Conservation (phyloP, 2,329 filamentous ascomycete species). For the Lasiodiplodia theobromae region DNA sequence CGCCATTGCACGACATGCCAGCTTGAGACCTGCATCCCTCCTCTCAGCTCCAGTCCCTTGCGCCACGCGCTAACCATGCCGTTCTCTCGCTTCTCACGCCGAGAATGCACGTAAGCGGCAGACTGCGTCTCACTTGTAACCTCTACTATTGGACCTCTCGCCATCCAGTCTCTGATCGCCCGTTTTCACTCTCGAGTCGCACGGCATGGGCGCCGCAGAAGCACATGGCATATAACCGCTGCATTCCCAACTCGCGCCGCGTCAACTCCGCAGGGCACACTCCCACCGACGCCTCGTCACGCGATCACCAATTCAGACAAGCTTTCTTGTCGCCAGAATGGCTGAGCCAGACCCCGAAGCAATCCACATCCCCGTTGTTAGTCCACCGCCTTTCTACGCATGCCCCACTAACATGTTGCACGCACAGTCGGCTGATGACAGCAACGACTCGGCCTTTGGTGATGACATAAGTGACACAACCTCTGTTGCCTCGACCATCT, state of each 20-base stretch:
- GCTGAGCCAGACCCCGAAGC: not conserved
- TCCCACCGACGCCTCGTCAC: not conserved
- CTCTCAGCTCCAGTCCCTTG: not conserved
- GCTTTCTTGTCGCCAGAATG: not conserved
- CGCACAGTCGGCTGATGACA: conserved; percentile 29
- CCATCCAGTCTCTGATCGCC: not conserved
- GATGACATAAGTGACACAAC: conserved; percentile 41
- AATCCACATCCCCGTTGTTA: conserved; percentile 2
- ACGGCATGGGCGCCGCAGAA: not conserved
- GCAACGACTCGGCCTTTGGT: conserved; percentile 38
- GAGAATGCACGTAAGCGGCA: not conserved
- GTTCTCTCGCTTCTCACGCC: not conserved
- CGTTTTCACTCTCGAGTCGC: not conserved
- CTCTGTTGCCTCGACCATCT: conserved; percentile 41
- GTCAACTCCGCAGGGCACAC: not conserved
- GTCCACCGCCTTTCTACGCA: not conserved
- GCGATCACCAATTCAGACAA: not conserved
- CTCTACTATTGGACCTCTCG: not conserved
- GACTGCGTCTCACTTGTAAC: not conserved
- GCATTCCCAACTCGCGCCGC: not conserved
- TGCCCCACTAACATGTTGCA: not conserved
- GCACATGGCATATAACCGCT: conserved; percentile 4
- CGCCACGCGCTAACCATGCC: not conserved
- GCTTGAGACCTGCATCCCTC: not conserved
- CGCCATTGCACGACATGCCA: not conserved